Evolutionary conservation across 1,139 yeast genomes (phyloP), one percentile per base, ranked within the genome.

Genomic region (Arxiozyma slooffiae): DNA sequence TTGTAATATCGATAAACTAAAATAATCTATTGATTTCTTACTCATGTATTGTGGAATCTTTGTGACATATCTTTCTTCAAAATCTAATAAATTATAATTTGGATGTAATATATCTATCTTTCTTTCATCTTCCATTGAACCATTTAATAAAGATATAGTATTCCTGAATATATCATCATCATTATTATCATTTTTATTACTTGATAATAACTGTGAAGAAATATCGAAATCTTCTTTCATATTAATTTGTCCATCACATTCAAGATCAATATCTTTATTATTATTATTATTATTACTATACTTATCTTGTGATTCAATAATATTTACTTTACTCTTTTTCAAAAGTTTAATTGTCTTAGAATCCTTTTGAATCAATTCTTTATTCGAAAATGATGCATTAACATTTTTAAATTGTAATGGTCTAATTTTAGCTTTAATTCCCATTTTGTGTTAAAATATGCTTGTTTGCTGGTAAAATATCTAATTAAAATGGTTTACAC

Each of bases 1-100:
- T 34, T 42, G 45, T 42, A 42, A 21, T n/a, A 42, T 42, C 5
- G 45, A 42, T 21, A 42, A 34, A 42, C 26, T 42, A 30, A 30
- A 30, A 34, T 42, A 42, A 42, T 30, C 38, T 42, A 34, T 30
- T 14, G 45, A 34, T 30, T 23, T 42, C 16, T 42, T 42, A n/a
- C 7, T 30, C 11, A 30, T 18, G 30, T 42, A 30, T 16, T 42
- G 45, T 20, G 45, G 39, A 34, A 42, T 18, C 14, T 42, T 42
- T n/a, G 45, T 42, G 9, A 42, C 18, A 42, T 34, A 42, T 16
- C 30, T 42, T 18, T 21, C 38, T 14, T 42, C 45, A 11, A 21
- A 42, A 17, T 38, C 16, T n/a, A 20, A 7, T 16, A 16, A 16
- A 7, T n/a, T n/a, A 20, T 21, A 16, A 5, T 40, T 30, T 23